A percentile compares a stretch with the other conserved stretches of the same genome.
Evolutionary conservation across 2,329 filamentous ascomycete species (phyloP).

Genomic region (Helotiales sp.): DNA sequence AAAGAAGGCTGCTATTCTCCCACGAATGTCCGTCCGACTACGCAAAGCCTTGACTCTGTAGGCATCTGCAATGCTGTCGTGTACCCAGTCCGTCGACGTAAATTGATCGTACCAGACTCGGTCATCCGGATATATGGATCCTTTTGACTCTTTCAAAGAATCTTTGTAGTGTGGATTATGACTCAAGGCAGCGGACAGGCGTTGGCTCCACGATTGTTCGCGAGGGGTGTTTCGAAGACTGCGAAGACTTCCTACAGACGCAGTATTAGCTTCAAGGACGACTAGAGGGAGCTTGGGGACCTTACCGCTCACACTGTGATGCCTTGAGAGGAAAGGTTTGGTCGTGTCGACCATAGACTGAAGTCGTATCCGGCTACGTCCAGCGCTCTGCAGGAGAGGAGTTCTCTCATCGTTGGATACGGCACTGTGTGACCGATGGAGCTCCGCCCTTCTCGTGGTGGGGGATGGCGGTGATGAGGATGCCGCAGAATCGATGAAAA

Average conservation of each 20-base stretch:
- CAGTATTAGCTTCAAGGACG: conserved; percentile 4
- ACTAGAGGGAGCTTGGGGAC: background rate
- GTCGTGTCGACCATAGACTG: conserved; percentile 20
- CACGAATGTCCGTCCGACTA: conserved; percentile 78
- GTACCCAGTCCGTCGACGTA: conserved; percentile 96
- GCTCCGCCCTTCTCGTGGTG: conserved; percentile 9
- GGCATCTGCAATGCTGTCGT: conserved; percentile 93
- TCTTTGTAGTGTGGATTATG: conserved; percentile 49
- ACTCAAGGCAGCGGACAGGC: conserved; percentile 60
- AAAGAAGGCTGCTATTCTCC: conserved; percentile 73
- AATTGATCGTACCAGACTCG: conserved; percentile 99
- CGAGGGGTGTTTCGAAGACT: conserved; percentile 46
- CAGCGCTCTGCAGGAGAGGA: conserved; percentile 22
- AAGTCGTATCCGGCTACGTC: conserved; percentile 31
- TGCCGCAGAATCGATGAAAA: conserved; percentile 19
- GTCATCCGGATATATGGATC: conserved; percentile 72
- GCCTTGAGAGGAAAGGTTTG: conserved; percentile 26
- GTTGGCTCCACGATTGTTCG: conserved; percentile 57
- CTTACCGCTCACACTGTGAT: conserved; percentile 29
- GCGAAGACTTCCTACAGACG: conserved; percentile 32
- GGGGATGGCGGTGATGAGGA: conserved; percentile 27
- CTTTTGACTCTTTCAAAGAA: conserved; percentile 59
- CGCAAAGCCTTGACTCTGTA: conserved; percentile 83
- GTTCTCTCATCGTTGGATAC: conserved; percentile 30
- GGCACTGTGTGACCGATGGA: conserved; percentile 21